phyloP scores from a whole-genome alignment of 352 stramenopile species.

The Globisporangium spiculum region DNA sequence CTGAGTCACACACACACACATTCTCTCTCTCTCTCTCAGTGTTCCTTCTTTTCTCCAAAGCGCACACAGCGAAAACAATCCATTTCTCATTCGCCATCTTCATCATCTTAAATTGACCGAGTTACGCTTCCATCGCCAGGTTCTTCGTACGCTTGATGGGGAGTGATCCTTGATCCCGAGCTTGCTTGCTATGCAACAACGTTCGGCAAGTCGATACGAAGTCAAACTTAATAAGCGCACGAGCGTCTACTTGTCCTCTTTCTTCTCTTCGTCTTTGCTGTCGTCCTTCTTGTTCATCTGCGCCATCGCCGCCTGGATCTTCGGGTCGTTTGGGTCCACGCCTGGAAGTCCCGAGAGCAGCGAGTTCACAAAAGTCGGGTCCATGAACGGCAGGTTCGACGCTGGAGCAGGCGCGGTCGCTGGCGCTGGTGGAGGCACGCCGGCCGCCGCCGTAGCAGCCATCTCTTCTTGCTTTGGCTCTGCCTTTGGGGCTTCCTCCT shows the following conservation, averaged over 20 bases:
- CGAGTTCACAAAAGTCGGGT: slow-evolving; percentile 88
- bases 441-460: slow-evolving; percentile 16
- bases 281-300: slow-evolving; percentile 83
- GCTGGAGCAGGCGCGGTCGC: slow-evolving; percentile 46
- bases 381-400: slow-evolving; percentile 86
- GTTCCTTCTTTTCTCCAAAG: not conserved
- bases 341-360: slow-evolving; percentile 85
- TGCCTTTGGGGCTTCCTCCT: slow-evolving; percentile 22
- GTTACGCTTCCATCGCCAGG: not conserved
- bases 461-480: slow-evolving; percentile 21
- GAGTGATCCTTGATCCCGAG: not conserved
- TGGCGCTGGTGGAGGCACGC: slow-evolving; percentile 47
- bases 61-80: not conserved
- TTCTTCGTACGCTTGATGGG: not conserved
- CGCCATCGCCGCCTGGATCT: slow-evolving; percentile 89
- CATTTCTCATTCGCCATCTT: not conserved
- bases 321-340: slow-evolving; percentile 91
- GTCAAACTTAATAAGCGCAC: not conserved
- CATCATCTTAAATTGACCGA: slow-evolving; percentile 2
- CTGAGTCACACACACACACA: not conserved
- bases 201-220: not conserved
- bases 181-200: not conserved
- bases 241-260: slow-evolving; percentile 65
- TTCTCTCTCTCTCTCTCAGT: not conserved
- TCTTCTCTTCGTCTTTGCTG: slow-evolving; percentile 82